Evolutionary conservation across 169 alveolate genomes (phyloP), one percentile per base, ranked within the genome.

Genomic region (Plasmodium coatneyi): DNA sequence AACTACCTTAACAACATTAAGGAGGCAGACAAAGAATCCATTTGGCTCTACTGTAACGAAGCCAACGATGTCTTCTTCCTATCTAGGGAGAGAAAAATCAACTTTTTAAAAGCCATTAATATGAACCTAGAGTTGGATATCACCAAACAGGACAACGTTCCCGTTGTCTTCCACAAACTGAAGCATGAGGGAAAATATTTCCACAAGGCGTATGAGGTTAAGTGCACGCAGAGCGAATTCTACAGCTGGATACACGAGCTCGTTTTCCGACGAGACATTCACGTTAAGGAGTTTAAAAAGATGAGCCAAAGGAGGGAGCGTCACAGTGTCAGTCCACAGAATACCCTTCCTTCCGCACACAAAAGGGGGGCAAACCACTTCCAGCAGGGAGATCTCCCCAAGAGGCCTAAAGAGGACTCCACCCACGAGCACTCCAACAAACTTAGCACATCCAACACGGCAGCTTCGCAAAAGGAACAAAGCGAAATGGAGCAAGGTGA

Each of bases 1-100:
- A 91, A 91, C 60, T 91, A 91, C 76, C n/a, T 91, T 32, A 80
- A 80, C 36, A 91, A 91, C 72, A 22, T 91, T 49, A 91, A 91
- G 54, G 92, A 91, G n/a, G 95, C 84, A 25, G 95, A 80, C 36
- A 91, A 81, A n/a, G 95, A 91, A 91, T 60, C 92, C 46, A 91
- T 81, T 6, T 91, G 95, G 95, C 49, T 91, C 71, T 91, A 91
- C n/a, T 80, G 95, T 78, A 80, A 91, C 81, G 92, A 91, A 7
- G 95, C 95, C 30, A 91, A 81, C 34, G 95, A 91, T 80, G 32
- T 91, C 4, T 91, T 80, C 46, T 71, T 80, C 10, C 46, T 91
- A 81, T 43, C 95, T 12, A 71, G 49, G n/a, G 92, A 91, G 74
- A 80, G 95, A n/a, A 91, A 80, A 28, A 32, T 80, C 28, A 34